A percentile compares a stretch with the other conserved stretches of the same genome.
These are phyloP conservation scores for Hanseniaspora singularis DNA, from an alignment of 805 yeast genomes.

Conservation along the genomic window DNA sequence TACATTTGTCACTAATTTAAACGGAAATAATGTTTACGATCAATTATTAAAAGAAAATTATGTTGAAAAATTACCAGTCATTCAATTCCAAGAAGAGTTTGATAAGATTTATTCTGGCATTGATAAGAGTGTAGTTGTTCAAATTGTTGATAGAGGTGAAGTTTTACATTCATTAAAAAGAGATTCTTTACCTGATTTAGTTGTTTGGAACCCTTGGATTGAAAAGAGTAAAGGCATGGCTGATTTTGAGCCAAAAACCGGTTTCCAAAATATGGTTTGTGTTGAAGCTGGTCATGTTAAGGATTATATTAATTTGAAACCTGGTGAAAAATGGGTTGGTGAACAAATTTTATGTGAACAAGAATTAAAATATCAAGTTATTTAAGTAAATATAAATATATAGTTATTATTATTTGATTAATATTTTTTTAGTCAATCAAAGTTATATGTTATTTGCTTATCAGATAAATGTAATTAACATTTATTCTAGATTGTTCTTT, in stretches of 20 bases:
- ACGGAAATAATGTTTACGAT: slow-evolving; percentile 62
- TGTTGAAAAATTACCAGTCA: slow-evolving; percentile 61
- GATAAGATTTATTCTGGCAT: slow-evolving; percentile 73
- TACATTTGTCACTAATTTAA: slow-evolving; percentile 62
- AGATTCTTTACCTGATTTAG: slow-evolving; percentile 51
- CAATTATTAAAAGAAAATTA: slow-evolving; percentile 56
- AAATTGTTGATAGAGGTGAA: slow-evolving; percentile 58
- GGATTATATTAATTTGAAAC: slow-evolving; percentile 47
- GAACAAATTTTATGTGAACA: slow-evolving; percentile 50
- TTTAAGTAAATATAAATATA: slow-evolving; percentile 22
- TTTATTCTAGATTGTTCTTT: no score
- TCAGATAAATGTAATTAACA: no score
- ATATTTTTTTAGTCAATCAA: no score
- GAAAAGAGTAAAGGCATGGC: slow-evolving; percentile 69
- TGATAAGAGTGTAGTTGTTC: slow-evolving; percentile 41
- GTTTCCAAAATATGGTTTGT: slow-evolving; percentile 81
- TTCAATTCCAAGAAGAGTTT: slow-evolving; percentile 61
- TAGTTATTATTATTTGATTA: no score
- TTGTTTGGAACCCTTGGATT: slow-evolving; percentile 98
- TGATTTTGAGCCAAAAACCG: slow-evolving; percentile 78
- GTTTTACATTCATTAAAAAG: slow-evolving; percentile 60
- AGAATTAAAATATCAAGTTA: slow-evolving; percentile 47
- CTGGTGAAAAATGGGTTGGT: slow-evolving; percentile 71
- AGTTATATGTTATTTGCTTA: no score
- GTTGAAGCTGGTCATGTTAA: slow-evolving; percentile 87